phyloP scores from a whole-genome alignment of 2,329 filamentous ascomycete species.

The Lasiodiplodia theobromae region DNA sequence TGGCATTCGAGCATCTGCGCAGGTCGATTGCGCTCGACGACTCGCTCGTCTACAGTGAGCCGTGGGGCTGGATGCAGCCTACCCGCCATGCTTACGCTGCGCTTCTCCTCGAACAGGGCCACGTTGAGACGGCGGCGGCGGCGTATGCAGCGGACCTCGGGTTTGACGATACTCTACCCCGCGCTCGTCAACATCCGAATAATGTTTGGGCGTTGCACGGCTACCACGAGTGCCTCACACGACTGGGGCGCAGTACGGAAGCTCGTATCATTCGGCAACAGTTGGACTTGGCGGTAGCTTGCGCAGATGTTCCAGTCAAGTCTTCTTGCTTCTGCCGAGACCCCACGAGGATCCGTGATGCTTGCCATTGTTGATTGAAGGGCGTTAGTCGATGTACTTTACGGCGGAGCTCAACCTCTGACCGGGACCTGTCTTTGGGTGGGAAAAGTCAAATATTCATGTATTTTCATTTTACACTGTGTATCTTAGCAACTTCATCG shows the following conservation, averaged over 20 bases:
- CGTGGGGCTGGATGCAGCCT: constrained; percentile 80
- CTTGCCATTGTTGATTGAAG: neutral
- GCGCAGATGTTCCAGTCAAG: constrained; percentile 66
- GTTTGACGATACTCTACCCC: constrained; percentile 60
- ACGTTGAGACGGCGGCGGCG: constrained; percentile 45
- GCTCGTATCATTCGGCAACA: constrained; percentile 57
- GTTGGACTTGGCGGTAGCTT: constrained; percentile 60
- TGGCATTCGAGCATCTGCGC: constrained; percentile 66
- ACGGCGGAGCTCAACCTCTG: neutral
- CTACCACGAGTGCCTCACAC: constrained; percentile 72
- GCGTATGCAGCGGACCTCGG: constrained; percentile 52
- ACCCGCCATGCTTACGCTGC: constrained; percentile 74
- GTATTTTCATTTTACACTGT: neutral
- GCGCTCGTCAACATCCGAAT: constrained; percentile 71
- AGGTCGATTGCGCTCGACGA: constrained; percentile 68
- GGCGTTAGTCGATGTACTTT: neutral
- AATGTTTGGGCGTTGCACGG: constrained; percentile 81
- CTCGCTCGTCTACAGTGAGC: constrained; percentile 72
- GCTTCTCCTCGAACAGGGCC: constrained; percentile 70
- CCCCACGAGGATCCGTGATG: neutral
- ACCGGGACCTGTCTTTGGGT: neutral
- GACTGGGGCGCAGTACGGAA: constrained; percentile 58
- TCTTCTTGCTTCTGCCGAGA: constrained; percentile 64
- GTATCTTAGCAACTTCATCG: too few species aligned
- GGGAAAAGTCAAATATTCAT: neutral